A percentile compares a stretch with the other conserved stretches of the same genome.
phyloP scores from a whole-genome alignment of 2,329 filamentous ascomycete genomes.

The Calcarisporium arbuscula region DNA sequence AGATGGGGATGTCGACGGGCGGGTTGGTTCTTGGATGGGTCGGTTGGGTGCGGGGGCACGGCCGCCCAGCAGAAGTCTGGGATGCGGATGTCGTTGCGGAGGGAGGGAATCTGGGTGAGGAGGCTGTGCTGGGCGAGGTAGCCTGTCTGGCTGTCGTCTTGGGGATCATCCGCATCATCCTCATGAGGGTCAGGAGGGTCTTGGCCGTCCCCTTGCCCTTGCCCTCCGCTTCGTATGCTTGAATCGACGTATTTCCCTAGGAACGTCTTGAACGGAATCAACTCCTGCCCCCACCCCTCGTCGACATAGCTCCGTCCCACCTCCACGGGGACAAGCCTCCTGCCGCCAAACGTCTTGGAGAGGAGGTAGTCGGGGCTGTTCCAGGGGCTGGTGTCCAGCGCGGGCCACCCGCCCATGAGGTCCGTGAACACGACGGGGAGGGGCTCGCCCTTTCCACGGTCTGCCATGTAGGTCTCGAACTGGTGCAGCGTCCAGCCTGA shows the following conservation, averaged over 20 bases:
- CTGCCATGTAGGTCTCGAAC: slow-evolving; percentile 57
- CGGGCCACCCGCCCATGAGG: slow-evolving; percentile 66
- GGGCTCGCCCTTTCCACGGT: slow-evolving; percentile 32
- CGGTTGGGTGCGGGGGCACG: slow-evolving; percentile 50
- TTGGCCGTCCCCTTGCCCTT: too few relatives aligned
- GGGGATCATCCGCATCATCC: neutral
- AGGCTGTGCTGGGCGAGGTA: slow-evolving; percentile 93
- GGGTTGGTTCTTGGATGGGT: slow-evolving; percentile 27
- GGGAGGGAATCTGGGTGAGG: slow-evolving; percentile 70
- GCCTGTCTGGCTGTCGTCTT: slow-evolving; percentile 38
- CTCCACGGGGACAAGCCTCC: slow-evolving; percentile 79
- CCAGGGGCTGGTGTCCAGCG: slow-evolving; percentile 64
- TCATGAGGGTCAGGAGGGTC: too few relatives aligned
- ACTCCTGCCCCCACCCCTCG: slow-evolving; percentile 72
- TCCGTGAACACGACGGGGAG: slow-evolving; percentile 65
- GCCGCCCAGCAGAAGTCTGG: slow-evolving; percentile 80
- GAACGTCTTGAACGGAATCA: slow-evolving; percentile 70
- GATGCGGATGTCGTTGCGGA: slow-evolving; percentile 68
- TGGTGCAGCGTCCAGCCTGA: slow-evolving; percentile 44
- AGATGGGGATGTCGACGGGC: slow-evolving; percentile 57
- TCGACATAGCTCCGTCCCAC: slow-evolving; percentile 84
- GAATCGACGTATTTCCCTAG: slow-evolving; percentile 52
- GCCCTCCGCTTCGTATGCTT: too few relatives aligned
- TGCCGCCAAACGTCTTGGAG: slow-evolving; percentile 65
- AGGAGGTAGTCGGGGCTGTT: slow-evolving; percentile 66